Evolutionary conservation across 805 yeast genomes (phyloP).

Genomic region (Priceomyces medius): DNA sequence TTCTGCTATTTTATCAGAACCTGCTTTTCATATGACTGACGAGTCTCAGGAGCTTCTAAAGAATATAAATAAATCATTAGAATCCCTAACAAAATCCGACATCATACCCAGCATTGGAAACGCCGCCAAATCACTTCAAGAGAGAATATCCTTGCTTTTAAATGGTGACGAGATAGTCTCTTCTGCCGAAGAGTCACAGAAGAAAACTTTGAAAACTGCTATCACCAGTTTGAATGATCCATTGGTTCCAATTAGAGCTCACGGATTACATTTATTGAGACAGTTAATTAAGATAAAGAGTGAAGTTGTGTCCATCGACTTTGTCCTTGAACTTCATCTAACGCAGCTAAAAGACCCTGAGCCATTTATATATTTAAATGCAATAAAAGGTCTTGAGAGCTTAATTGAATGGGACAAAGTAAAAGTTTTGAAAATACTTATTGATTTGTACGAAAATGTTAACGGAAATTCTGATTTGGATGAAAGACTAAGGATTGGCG

Average conservation of each 20-base stretch:
- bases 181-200: slow-evolving; percentile 31
- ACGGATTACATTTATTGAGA: slow-evolving; percentile 69
- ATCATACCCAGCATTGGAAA: slow-evolving; percentile 7
- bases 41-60: slow-evolving; percentile 26
- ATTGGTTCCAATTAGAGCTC: slow-evolving; percentile 79
- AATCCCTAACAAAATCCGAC: slow-evolving; percentile 6
- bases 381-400: slow-evolving; percentile 72
- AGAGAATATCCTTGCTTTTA: slow-evolving; percentile 28
- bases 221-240: slow-evolving; percentile 71
- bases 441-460: slow-evolving; percentile 36
- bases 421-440: slow-evolving; percentile 36
- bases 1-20: slow-evolving; percentile 36
- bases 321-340: slow-evolving; percentile 61
- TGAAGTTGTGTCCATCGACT: slow-evolving; percentile 48
- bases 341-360: slow-evolving; percentile 72
- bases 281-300: slow-evolving; percentile 52
- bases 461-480: slow-evolving; percentile 45
- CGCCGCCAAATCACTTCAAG: slow-evolving; percentile 24
- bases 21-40: slow-evolving; percentile 25
- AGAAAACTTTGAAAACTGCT: slow-evolving; percentile 53
- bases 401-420: slow-evolving; percentile 48
- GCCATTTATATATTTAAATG: slow-evolving; percentile 83
- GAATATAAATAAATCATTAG: slow-evolving; percentile 24
- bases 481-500: slow-evolving; percentile 77
- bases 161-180: slow-evolving; percentile 23